Conservation (phyloP, 495 filamentous ascomycete species). For the Saxispiralis lemnorum region DNA sequence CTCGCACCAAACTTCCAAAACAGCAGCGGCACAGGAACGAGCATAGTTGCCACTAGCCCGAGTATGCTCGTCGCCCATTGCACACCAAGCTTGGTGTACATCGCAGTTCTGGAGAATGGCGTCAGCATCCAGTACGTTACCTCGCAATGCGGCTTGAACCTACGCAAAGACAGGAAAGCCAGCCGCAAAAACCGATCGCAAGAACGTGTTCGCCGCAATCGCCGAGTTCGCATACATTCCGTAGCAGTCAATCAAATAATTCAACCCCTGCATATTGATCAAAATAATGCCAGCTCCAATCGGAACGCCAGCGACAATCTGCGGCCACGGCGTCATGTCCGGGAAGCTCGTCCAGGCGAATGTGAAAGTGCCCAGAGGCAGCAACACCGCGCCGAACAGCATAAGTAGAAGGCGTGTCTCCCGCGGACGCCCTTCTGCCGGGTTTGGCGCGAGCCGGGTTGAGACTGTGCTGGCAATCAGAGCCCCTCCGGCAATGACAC, state of each 20-base stretch:
- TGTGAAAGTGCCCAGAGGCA: slow-evolving; percentile 17
- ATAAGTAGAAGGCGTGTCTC: slow-evolving; percentile 20
- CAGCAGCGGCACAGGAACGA: slow-evolving; percentile 52
- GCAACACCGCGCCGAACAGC: slow-evolving; percentile 16
- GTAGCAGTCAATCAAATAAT: slow-evolving; percentile 46
- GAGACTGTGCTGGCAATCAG: slow-evolving; percentile 4
- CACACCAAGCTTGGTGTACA: slow-evolving; percentile 29
- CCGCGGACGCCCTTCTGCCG: slow-evolving; percentile 12
- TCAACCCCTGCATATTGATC: slow-evolving; percentile 32
- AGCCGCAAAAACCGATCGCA: slow-evolving; percentile 27
- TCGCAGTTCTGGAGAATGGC: neutral
- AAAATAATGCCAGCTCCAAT: slow-evolving; percentile 20
- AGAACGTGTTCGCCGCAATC: slow-evolving; percentile 32
- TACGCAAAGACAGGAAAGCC: slow-evolving; percentile 24
- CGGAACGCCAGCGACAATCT: slow-evolving; percentile 19
- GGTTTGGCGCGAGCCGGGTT: slow-evolving; percentile 7
- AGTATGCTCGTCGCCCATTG: slow-evolving; percentile 48
- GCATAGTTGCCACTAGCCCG: slow-evolving; percentile 42
- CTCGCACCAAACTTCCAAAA: slow-evolving; percentile 52
- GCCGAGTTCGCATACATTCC: slow-evolving; percentile 37
- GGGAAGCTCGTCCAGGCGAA: slow-evolving; percentile 20
- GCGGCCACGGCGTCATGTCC: slow-evolving; percentile 18
- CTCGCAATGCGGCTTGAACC: slow-evolving; percentile 36
- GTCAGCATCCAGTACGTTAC: slow-evolving; percentile 14
- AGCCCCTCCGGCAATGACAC: slow-evolving; percentile 5